Evolutionary conservation across 371 early-diverging fungal species (phyloP), one percentile per base, ranked within the genome.

Genomic region (Mortierella sp.): DNA sequence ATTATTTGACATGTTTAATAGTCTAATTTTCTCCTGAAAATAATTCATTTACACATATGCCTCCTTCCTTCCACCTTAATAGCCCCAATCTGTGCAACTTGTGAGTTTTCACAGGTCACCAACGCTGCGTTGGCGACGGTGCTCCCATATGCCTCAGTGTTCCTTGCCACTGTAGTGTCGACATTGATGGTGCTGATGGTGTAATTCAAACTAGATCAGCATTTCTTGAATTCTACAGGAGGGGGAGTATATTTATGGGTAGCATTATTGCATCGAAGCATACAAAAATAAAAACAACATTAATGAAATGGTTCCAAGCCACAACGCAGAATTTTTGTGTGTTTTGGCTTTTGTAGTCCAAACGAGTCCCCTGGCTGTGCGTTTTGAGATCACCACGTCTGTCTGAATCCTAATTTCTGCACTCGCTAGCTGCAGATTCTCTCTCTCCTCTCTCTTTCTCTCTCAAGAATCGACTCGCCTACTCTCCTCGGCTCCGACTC

Each of bases 71-170:
- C 60, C 54, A 45, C 47, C 28, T 39, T 45, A 9, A 49, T 59
- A 78, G 79, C 74, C 16, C 32, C 68, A 11, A n/a, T 70, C 3
- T 74, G 79, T 61, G 79, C 68, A 32, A 78, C 59, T 24, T 73
- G 71, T 63, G 37, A 55, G 22, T 78, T 78, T 59, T 28, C 74
- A 5, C 26, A 18, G 22, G 45, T 70, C 43, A 73, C 70, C 26
- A 74, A 74, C 61, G 45, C 49, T 28, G 70, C 71, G 16, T 4
- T 70, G 60, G 51, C 12, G 60, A 37, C 57, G 3, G 3, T 68
- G 39, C 45, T 72, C 8, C 72, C 77, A 45, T n/a, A 11, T 11
- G 24, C 64, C 45, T 20, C 54, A 4, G 2, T 62, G 26, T 6
- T 54, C 6, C 10, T 66, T 8, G 62, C 55, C 35, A 32, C 59